Conservation (phyloP, 805 yeast species). For the Helenozyma baotianmanensis region DNA sequence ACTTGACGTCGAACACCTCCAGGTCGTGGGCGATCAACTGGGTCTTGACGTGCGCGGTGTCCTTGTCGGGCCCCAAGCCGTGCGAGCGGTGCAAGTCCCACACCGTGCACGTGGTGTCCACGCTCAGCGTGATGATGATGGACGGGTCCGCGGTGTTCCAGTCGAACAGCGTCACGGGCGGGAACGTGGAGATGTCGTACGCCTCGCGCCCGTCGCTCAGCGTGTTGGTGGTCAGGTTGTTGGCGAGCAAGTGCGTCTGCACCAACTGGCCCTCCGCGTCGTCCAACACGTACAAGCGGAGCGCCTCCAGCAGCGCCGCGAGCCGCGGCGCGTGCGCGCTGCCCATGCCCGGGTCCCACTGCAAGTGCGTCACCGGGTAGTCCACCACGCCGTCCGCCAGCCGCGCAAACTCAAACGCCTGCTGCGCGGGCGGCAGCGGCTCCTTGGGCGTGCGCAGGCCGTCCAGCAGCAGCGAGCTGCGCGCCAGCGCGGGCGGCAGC, state of each 20-base stretch:
- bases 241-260: conserved; percentile 38
- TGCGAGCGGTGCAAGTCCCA: conserved; percentile 67
- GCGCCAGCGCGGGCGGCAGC: not conserved
- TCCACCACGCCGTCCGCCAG: conserved; percentile 51
- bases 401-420: conserved; percentile 36
- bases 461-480: not conserved
- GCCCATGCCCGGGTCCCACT: conserved; percentile 55
- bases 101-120: conserved; percentile 94
- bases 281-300: conserved; percentile 58
- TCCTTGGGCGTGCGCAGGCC: conserved; percentile 2
- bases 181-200: conserved; percentile 49
- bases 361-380: conserved; percentile 67
- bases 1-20: conserved; percentile 90
- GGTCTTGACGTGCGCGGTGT: conserved; percentile 71
- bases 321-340: conserved; percentile 34
- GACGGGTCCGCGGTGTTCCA: conserved; percentile 78
- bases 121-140: conserved; percentile 74
- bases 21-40: conserved; percentile 95
- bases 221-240: conserved; percentile 34
- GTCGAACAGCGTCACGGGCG: conserved; percentile 92
- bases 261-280: conserved; percentile 38
- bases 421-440: not conserved
- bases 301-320: conserved; percentile 68
- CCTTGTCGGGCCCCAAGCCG: conserved; percentile 14
- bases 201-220: conserved; percentile 40